Conservation (phyloP, 225 moss, liverwort and hornwort species). For the Sphagnum tenellum region DNA sequence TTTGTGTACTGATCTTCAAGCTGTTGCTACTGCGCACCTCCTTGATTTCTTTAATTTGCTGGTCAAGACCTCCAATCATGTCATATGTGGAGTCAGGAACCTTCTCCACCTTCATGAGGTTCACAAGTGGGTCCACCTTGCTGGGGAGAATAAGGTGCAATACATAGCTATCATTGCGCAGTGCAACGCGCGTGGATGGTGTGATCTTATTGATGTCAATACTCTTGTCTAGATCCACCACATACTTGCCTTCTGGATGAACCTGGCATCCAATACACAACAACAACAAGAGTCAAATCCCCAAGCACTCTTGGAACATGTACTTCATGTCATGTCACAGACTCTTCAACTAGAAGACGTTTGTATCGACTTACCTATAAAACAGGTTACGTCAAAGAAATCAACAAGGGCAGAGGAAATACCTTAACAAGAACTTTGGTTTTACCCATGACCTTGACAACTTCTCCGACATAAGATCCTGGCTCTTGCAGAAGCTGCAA, state of each 20-base stretch:
- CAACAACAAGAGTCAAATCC: background rate
- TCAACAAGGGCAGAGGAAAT: background rate
- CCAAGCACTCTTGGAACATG: too few relatives aligned
- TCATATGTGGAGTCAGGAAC: constrained; percentile 98
- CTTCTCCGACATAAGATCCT: constrained; percentile 97
- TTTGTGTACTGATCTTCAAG: too few relatives aligned
- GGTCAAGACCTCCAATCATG: constrained; percentile 98
- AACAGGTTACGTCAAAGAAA: background rate
- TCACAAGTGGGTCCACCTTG: constrained; percentile 95
- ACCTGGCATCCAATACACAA: constrained; percentile 32
- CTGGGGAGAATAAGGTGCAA: constrained; percentile 92
- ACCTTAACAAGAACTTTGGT: constrained; percentile 99
- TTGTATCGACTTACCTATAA: too few relatives aligned
- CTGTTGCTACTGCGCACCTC: constrained; percentile 47
- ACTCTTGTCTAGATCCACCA: constrained; percentile 95
- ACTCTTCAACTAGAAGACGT: too few relatives aligned
- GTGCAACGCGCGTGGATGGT: constrained; percentile 86
- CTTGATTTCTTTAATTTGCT: constrained; percentile 97
- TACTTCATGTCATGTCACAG: too few relatives aligned
- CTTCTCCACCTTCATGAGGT: constrained; percentile 99
- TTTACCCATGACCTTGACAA: constrained; percentile 98
- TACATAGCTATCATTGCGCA: constrained; percentile 98
- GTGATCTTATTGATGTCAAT: constrained; percentile 98
- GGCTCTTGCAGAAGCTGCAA: constrained; percentile 94
- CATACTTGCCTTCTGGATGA: constrained; percentile 98